phyloP scores from a whole-genome alignment of 2,329 filamentous ascomycete genomes.

The Aspergillus quadrilineatus region DNA sequence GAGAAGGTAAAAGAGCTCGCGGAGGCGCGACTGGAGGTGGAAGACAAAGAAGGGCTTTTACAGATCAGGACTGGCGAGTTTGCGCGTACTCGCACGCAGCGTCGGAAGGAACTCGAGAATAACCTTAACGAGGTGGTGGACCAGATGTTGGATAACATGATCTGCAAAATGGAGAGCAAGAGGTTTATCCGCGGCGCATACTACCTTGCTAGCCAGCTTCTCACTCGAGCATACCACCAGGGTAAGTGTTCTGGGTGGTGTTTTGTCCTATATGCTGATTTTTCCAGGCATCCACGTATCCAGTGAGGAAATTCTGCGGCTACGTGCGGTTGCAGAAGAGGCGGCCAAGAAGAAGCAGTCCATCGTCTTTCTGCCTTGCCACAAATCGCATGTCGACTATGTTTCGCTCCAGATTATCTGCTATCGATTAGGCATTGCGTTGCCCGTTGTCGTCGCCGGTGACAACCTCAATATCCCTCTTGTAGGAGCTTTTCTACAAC shows the following conservation, averaged over 20 bases:
- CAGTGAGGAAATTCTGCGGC: slow-evolving; percentile 82
- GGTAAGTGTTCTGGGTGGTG: slow-evolving; percentile 46
- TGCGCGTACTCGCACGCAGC: slow-evolving; percentile 31
- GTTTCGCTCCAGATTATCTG: slow-evolving; percentile 93
- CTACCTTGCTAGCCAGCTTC: slow-evolving; percentile 80
- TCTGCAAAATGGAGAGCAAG: slow-evolving; percentile 98
- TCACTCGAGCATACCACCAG: slow-evolving; percentile 93
- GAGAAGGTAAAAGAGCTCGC: slow-evolving; percentile 74
- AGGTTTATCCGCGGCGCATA: slow-evolving; percentile 89
- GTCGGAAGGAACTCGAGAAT: slow-evolving; percentile 62
- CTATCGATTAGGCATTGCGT: slow-evolving; percentile 82
- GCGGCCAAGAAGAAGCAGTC: slow-evolving; percentile 87
- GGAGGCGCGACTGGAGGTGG: slow-evolving; percentile 68
- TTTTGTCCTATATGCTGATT: neutral
- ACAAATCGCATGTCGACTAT: slow-evolving; percentile 94
- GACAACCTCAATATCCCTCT: slow-evolving; percentile 96
- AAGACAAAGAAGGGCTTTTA: slow-evolving; percentile 72
- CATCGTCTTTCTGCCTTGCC: slow-evolving; percentile 92
- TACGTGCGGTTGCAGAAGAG: slow-evolving; percentile 77
- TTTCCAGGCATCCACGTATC: slow-evolving; percentile 77
- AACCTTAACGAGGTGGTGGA: slow-evolving; percentile 79
- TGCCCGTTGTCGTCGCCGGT: slow-evolving; percentile 90
- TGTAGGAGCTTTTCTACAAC: slow-evolving; percentile 84
- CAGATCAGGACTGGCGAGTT: slow-evolving; percentile 38
- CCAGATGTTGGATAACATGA: slow-evolving; percentile 89